Base-by-base conservation (phyloP, 177 flowering plant species). In the Vitis hybrid region DNA sequence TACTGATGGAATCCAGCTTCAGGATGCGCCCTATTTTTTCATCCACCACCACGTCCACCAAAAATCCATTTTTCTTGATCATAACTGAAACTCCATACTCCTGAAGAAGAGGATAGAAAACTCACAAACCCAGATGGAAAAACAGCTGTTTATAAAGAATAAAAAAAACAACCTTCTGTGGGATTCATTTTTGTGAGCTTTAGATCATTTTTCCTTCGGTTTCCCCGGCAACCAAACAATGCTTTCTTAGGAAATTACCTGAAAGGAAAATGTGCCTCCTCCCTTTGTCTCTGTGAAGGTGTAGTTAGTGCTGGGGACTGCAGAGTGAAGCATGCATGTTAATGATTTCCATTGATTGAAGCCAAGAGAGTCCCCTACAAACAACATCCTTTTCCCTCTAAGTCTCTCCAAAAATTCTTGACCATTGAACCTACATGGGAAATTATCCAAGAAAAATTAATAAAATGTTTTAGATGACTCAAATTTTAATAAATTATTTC, bases 361-460 rank as follows among this genome's bases (percentile, higher is more conserved):
- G 52, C 82, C 76, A 0, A 79, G 54, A 0, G 84, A 81, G 56
- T 81, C 84, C 1, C 84, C 84, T 1, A 81, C 78, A 54, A 81
- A 78, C 84, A 79, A 60, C 23, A 81, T 72, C 58, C 67, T 76
- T 62, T 79, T 81, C n/a, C 84, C 82, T 59, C 52, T 76, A 23
- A 49, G 18, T 68, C 70, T 74, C 70, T 30, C 56, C 74, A 77
- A 40, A 50, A 81, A 81, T 62, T 75, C 71, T 12, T 13, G 7
- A 2, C 81, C 81, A 45, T 78, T 18, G 49, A 81, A 81, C 32
- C 84, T 81, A 58, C 60, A 67, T 23, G 19, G 7, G 13, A 6
- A 11, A 3, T 14, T 11, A 14, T 40, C 9, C n/a, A 40, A 40
- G 18, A 40, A 14, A 30, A 32, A 14, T 50, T 23, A 18, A 50